A percentile compares a stretch with the other conserved stretches of the same genome.
These are phyloP conservation scores for Eucalyptus tenuipes DNA, from an alignment of 345 rosid species.

Conservation along the genomic window DNA sequence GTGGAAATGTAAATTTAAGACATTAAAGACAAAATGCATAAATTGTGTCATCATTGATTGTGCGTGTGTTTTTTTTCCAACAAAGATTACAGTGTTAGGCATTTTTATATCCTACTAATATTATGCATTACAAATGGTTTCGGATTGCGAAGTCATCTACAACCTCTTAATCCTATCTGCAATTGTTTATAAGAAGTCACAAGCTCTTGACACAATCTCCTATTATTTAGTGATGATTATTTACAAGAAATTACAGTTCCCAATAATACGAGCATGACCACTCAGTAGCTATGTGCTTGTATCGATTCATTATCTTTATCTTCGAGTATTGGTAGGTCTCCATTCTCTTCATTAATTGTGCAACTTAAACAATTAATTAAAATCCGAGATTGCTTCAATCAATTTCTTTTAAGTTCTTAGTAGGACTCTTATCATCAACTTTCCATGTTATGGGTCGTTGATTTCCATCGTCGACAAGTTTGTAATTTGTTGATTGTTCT, in stretches of 20 bases:
- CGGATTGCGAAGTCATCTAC: neutral
- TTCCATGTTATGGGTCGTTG: neutral
- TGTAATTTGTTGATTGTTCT: neutral
- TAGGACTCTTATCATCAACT: neutral
- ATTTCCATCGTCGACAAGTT: fast-evolving
- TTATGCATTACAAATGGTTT: neutral
- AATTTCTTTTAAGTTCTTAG: neutral
- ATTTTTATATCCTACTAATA: too few species aligned
- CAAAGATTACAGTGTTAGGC: neutral
- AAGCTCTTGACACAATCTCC: neutral
- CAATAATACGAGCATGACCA: neutral
- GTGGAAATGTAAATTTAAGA: neutral
- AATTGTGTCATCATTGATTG: neutral
- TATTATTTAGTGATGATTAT: neutral
- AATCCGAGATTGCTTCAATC: neutral
- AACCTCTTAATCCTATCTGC: neutral
- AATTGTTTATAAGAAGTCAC: neutral
- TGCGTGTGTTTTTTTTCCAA: neutral
- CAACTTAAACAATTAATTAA: neutral
- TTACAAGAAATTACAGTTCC: neutral
- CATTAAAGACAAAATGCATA: neutral
- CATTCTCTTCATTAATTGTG: neutral
- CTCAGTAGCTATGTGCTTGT: too few species aligned
- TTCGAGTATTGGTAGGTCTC: neutral
- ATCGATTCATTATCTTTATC: neutral